Base-by-base conservation (phyloP, 495 filamentous ascomycete genomes). In the Margaritispora aquatica region DNA sequence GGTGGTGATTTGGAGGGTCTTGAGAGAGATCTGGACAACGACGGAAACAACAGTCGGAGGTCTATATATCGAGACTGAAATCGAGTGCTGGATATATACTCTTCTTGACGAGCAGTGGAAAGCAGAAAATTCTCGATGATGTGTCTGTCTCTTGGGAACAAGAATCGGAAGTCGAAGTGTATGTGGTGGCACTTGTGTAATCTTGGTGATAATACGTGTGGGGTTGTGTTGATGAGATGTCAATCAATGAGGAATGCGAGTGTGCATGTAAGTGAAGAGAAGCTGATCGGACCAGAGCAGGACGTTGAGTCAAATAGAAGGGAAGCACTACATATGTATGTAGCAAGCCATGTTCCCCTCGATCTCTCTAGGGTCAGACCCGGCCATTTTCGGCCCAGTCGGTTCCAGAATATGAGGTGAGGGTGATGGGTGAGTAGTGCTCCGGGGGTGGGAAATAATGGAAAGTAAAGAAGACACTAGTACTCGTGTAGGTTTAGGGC, bases 361-460 rank as follows among this genome's bases (percentile, higher is more conserved):
- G 60, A 58, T 63, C 55, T 57, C 21, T 17, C 38, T 44, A 41
- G 60, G 55, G 54, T 34, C 5, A 34, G 29, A 58, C 60, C 60
- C 36, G 60, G 60, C 46, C 34, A 20, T 17, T 63, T 63, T 55
- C 55, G 59, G 49, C 15, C 51, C 22, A 29, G 36, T 38, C 13
- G 48, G 36, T 31, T 31, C 26, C 21, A 48, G 38, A 44, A 34
- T 13, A 13, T 34, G n/a, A n/a, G n/a, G n/a, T n/a, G n/a, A n/a
- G 29, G 29, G 29, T 34, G 29, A 5, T 34, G 29, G 29, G 29
- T 34, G 5, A 34, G 5, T 34, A n/a, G 29, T 34, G 13, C 29
- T 34, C n/a, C n/a, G n/a, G n/a, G n/a, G n/a, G n/a, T n/a, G n/a
- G n/a, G n/a, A n/a, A n/a, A n/a, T n/a, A n/a, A n/a, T n/a, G n/a